Percentiles rank a stretch among this genome's conserved stretches.
phyloP scores from a whole-genome alignment of 805 yeast genomes.

The Saturnispora hagleri region DNA sequence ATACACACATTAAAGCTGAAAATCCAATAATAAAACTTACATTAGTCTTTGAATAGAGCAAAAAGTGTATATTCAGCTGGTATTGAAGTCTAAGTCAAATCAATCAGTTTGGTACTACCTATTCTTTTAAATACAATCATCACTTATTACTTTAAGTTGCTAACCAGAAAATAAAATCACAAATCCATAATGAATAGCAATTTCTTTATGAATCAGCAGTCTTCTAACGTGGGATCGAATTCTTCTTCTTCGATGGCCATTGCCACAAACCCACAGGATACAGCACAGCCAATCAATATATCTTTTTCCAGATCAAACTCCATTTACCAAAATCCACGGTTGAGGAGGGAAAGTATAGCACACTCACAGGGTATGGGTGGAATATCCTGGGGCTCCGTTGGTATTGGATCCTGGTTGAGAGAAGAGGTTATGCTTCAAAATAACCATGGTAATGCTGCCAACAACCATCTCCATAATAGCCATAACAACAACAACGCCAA shows the following conservation, averaged over 20 bases:
- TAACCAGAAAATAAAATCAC: neutral
- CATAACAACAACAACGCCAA: conserved; percentile 15
- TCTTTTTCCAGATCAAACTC: conserved; percentile 29
- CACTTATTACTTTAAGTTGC: neutral
- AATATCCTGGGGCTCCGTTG: conserved; percentile 91
- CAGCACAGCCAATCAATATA: conserved; percentile 31
- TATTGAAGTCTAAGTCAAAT: neutral
- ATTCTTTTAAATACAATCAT: neutral
- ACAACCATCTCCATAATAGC: conserved; percentile 2
- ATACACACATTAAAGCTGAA: neutral
- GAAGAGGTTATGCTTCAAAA: conserved; percentile 70
- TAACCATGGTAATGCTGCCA: neutral
- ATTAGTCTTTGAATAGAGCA: too few relatives aligned
- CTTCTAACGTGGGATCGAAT: conserved; percentile 14
- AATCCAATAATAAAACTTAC: neutral
- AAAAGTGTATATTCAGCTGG: neutral
- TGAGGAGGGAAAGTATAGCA: conserved; percentile 85
- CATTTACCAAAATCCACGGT: conserved; percentile 36
- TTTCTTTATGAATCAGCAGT: conserved; percentile 1
- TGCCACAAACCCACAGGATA: neutral
- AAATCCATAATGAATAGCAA: conserved; percentile 2
- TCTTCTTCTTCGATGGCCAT: conserved; percentile 9
- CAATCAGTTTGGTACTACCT: neutral
- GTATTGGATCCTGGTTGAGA: conserved; percentile 91
- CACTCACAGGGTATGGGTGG: conserved; percentile 99